Conservation (phyloP, 768 basidiomycete genomes). For the Gelatoporia subvermispora region DNA sequence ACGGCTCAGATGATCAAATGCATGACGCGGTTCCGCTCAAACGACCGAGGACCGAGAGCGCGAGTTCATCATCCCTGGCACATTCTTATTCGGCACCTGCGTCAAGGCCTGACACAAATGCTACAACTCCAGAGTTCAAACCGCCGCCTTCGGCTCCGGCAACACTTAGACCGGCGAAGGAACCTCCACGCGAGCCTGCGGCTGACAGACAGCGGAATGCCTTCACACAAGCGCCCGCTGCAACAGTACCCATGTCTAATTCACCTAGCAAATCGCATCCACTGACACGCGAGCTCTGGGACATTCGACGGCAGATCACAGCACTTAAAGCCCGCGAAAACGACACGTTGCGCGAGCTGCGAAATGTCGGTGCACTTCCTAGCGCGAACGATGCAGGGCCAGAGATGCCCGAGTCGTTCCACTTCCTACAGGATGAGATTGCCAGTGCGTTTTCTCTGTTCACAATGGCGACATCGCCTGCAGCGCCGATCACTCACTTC, state of each 20-base stretch:
- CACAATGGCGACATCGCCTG: background rate
- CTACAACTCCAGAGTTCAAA: conserved; percentile 8
- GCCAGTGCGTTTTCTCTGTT: conserved; percentile 8
- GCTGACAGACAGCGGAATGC: background rate
- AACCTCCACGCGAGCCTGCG: background rate
- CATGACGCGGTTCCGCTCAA: too few relatives aligned
- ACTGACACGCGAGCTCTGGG: conserved; percentile 20
- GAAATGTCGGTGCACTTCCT: conserved; percentile 3
- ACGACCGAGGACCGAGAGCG: too few relatives aligned
- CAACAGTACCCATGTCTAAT: conserved; percentile 3
- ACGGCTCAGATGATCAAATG: too few relatives aligned
- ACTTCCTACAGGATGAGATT: conserved; percentile 9
- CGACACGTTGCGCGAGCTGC: conserved; percentile 11
- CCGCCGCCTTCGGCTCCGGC: background rate
- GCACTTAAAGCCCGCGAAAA: conserved; percentile 20
- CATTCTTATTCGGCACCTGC: too few relatives aligned
- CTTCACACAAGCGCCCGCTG: background rate
- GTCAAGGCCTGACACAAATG: background rate
- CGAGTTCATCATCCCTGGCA: too few relatives aligned
- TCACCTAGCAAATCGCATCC: conserved; percentile 1
- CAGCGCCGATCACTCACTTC: background rate
- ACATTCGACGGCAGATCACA: conserved; percentile 22
- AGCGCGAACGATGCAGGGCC: conserved; percentile 1
- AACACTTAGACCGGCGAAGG: background rate
- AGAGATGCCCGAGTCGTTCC: background rate